Conservation (phyloP, 768 basidiomycete genomes). For the Suillus discolor region DNA sequence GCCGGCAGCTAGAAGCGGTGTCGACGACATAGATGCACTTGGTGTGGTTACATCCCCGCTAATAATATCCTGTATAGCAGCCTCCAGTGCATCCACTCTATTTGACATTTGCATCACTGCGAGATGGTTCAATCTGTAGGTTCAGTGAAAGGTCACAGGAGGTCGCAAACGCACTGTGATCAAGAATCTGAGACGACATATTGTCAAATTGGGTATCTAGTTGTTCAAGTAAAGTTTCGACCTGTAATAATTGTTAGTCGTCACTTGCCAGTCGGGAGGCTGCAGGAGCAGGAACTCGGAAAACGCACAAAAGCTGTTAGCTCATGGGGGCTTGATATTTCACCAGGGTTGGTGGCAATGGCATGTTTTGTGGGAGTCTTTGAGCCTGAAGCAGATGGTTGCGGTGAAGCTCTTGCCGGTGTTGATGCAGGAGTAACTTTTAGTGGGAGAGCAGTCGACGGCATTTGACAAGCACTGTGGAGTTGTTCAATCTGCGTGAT, state of each 20-base stretch:
- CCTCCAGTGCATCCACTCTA: slow-evolving; percentile 87
- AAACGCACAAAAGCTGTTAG: slow-evolving; percentile 87
- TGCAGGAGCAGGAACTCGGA: background rate
- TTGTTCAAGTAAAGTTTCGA: slow-evolving; percentile 85
- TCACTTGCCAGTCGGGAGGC: slow-evolving; percentile 6
- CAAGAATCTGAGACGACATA: slow-evolving; percentile 89
- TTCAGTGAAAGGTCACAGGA: slow-evolving; percentile 10
- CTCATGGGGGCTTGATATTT: slow-evolving; percentile 93
- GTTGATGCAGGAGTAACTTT: slow-evolving; percentile 61
- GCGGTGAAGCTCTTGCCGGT: slow-evolving; percentile 43
- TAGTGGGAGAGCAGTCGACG: slow-evolving; percentile 64
- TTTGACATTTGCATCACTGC: slow-evolving; percentile 93
- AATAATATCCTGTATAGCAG: slow-evolving; percentile 91
- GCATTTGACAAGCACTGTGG: slow-evolving; percentile 22
- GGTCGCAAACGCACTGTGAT: slow-evolving; percentile 60
- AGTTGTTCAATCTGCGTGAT: background rate
- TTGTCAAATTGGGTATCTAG: slow-evolving; percentile 91
- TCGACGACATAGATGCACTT: slow-evolving; percentile 65
- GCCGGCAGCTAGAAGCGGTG: slow-evolving; percentile 33
- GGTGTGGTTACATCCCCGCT: slow-evolving; percentile 60
- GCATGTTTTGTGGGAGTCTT: slow-evolving; percentile 53
- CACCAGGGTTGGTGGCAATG: slow-evolving; percentile 42
- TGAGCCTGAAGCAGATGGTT: slow-evolving; percentile 21
- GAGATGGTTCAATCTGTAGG: slow-evolving; percentile 11
- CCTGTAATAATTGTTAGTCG: slow-evolving; percentile 44